These are phyloP conservation scores for Guillardia theta DNA, from an alignment of 78 protist species.

Conservation along the genomic window DNA sequence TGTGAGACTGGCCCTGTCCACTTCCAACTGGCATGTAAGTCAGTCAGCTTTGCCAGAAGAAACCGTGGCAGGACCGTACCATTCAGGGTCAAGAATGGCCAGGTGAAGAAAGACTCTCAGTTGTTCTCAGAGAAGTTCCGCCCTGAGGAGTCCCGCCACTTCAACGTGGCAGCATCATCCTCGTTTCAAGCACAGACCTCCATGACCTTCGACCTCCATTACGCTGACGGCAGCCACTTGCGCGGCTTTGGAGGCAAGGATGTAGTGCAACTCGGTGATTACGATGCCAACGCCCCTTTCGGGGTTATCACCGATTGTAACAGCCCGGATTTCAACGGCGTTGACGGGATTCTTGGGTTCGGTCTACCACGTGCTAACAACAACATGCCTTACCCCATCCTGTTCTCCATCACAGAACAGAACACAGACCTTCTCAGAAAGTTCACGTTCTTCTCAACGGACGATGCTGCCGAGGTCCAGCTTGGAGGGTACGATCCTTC, in stretches of 20 bases:
- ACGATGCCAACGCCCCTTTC: background rate
- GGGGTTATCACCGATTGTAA: constrained; percentile 23
- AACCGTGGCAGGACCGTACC: no score
- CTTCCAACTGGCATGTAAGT: no score
- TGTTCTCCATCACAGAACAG: background rate
- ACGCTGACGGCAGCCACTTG: constrained; percentile 16
- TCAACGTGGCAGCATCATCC: background rate
- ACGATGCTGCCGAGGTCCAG: constrained; percentile 12
- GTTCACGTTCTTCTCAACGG: constrained; percentile 28
- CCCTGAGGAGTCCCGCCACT: background rate
- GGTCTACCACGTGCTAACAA: background rate
- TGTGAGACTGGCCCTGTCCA: no score
- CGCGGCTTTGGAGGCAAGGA: background rate
- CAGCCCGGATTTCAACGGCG: constrained; percentile 43
- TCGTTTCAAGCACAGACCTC: background rate
- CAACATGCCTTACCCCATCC: background rate
- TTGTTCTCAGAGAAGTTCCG: no score
- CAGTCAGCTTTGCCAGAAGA: no score
- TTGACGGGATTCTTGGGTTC: constrained; percentile 27
- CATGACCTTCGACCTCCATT: background rate
- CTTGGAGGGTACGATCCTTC: constrained; percentile 37
- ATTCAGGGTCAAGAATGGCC: no score
- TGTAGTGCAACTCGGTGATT: background rate
- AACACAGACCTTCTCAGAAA: background rate
- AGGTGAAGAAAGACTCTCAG: no score